Base-by-base conservation (phyloP, 1,284 basidiomycete genomes). In the Fomitopsis pinicola region DNA sequence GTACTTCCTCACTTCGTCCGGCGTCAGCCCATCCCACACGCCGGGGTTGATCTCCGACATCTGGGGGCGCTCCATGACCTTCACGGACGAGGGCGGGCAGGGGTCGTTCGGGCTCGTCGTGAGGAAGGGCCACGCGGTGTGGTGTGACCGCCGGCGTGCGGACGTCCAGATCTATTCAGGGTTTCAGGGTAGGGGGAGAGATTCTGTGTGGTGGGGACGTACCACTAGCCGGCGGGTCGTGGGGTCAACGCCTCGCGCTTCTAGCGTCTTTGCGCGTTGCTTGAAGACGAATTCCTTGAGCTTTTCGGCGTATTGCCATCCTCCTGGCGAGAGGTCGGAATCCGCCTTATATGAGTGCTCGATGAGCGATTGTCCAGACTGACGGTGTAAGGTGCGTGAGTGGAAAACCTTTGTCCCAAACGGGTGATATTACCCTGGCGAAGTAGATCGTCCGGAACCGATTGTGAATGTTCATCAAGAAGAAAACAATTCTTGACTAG, bases 301-400 rank as follows among this genome's bases (percentile, higher is more conserved):
- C 44, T 81, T 83, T 69, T 95, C 91, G 0, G 96, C 89, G 68
- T 99, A 99, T 63, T 97, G 94, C 92, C 94, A 95, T 5, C 97
- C 97, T 0, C 90, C 89, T 2, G 94, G 91, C 0, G 95, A 97
- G 8, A 99, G 84, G 72, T 98, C 97, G 0, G 97, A 95, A 72
- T 99, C 97, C 35, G 97, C 96, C 77, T 97, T 98, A 82, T 97
- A 99, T 4, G 96, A 97, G 73, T 99, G 97, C 73, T 99, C 97
- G 66, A 98, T 96, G 61, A 98, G 83, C 6, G 93, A 97, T 81
- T 95, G 94, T 12, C 95, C 95, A 5, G 94, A 96, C 92, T 91
- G 59, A 10, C 22, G 22, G 22, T 22, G 22, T 22, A 22, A 33
- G 45, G 45, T 8, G 61, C 17, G 55, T 26, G 17, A 19, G 12